A percentile compares a stretch with the other conserved stretches of the same genome.
These are phyloP conservation scores for Candida alai DNA, from an alignment of 805 yeast genomes.

Conservation along the genomic window DNA sequence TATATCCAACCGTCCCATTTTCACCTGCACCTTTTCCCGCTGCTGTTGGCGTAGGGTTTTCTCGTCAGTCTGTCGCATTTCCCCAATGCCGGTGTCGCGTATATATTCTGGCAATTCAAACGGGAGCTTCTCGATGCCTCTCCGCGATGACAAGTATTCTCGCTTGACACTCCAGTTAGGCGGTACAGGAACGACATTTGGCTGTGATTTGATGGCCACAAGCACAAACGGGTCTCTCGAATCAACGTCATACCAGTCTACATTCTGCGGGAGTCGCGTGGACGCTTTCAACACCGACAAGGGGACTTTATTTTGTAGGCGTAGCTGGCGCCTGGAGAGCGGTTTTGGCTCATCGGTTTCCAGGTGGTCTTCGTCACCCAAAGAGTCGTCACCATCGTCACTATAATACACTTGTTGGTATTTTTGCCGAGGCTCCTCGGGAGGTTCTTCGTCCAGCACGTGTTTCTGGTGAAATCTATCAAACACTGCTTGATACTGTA, in stretches of 20 bases:
- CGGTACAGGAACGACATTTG: slow-evolving; percentile 75
- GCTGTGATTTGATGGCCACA: slow-evolving; percentile 58
- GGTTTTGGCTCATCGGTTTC: slow-evolving; percentile 14
- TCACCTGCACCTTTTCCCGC: slow-evolving; percentile 85
- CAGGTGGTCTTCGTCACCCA: slow-evolving; percentile 13
- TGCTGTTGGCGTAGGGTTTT: slow-evolving; percentile 64
- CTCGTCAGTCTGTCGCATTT: slow-evolving; percentile 70
- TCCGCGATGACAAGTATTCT: slow-evolving; percentile 64
- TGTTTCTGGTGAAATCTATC: slow-evolving; percentile 9
- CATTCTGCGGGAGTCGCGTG: slow-evolving; percentile 61
- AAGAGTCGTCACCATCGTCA: slow-evolving; percentile 24
- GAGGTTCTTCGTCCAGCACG: not conserved
- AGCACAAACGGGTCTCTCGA: slow-evolving; percentile 72
- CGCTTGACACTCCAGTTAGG: slow-evolving; percentile 77
- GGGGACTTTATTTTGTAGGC: slow-evolving; percentile 54
- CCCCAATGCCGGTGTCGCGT: slow-evolving; percentile 77
- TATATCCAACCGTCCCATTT: slow-evolving; percentile 78
- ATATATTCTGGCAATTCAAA: slow-evolving; percentile 79
- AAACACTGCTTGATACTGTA: slow-evolving; percentile 21
- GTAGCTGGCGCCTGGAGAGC: slow-evolving; percentile 48
- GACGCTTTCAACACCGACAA: slow-evolving; percentile 63
- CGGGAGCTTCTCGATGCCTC: slow-evolving; percentile 65
- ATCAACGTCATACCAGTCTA: slow-evolving; percentile 87
- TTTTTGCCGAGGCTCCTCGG: slow-evolving; percentile 3
- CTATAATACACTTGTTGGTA: slow-evolving; percentile 11